A percentile compares a stretch with the other conserved stretches of the same genome.
Conservation (phyloP, 371 early-diverging fungal species). For the Dichotomocladium elegans region DNA sequence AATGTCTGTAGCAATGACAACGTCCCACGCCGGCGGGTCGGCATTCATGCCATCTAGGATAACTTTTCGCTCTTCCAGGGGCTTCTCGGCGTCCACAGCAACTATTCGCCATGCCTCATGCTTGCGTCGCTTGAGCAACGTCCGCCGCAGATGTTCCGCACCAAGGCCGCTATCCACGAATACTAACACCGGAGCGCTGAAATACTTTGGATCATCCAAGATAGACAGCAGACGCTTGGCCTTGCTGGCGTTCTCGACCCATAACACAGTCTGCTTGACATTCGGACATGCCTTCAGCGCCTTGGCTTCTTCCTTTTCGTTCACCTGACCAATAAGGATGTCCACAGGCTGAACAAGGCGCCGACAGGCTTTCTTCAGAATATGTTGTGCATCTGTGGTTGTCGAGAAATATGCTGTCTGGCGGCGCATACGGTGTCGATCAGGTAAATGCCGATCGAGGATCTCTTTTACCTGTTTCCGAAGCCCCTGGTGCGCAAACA, state of each 20-base stretch:
- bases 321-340: slow-evolving; percentile 4
- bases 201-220: slow-evolving; percentile 53
- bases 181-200: slow-evolving; percentile 48
- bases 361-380: slow-evolving; percentile 6
- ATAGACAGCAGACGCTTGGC: slow-evolving; percentile 55
- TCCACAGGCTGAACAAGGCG: slow-evolving; percentile 19
- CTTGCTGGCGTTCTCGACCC: slow-evolving; percentile 63
- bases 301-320: slow-evolving; percentile 7
- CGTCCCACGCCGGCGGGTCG: slow-evolving; percentile 29
- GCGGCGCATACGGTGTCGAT: slow-evolving; percentile 37
- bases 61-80: slow-evolving; percentile 42
- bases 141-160: slow-evolving; percentile 46
- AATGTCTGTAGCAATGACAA: slow-evolving; percentile 54
- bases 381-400: slow-evolving; percentile 8
- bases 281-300: slow-evolving; percentile 22
- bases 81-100: slow-evolving; percentile 47
- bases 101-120: slow-evolving; percentile 27
- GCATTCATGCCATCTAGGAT: slow-evolving; percentile 32
- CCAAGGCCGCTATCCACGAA: slow-evolving; percentile 60
- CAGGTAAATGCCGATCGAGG: slow-evolving; percentile 9
- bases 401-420: slow-evolving; percentile 55
- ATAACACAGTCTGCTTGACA: slow-evolving; percentile 59
- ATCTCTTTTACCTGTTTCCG: slow-evolving; percentile 41
- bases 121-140: slow-evolving; percentile 35
- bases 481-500: slow-evolving; percentile 34